Evolutionary conservation across 2,329 filamentous ascomycete genomes (phyloP), one percentile per base, ranked within the genome.

Genomic region (Arachnomyces sp.): DNA sequence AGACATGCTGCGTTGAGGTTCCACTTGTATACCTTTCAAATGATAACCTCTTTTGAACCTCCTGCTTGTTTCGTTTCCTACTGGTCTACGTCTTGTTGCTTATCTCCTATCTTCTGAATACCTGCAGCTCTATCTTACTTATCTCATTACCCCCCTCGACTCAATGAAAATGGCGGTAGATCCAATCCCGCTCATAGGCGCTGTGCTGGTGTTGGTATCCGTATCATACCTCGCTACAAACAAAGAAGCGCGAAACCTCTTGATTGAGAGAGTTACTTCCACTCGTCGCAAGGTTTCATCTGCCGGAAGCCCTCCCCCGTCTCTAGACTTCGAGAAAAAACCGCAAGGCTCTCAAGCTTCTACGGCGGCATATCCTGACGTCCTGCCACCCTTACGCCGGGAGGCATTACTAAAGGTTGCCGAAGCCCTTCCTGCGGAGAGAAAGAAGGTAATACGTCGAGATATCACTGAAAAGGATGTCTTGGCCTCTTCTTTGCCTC

Each of bases 311-410:
- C 72, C 73, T 31, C 71, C 73, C 30, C 65, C 67, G 37, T 75
- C 72, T 2, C 48, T 75, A 7, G 74, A 72, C 1, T 70, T 71
- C 2, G 62, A 65, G n/a, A 71, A 70, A 52, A 62, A 61, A 46
- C 44, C 52, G 20, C n/a, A n/a, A n/a, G n/a, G n/a, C n/a, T n/a
- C n/a, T n/a, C n/a, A n/a, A n/a, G 41, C 45, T 8, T 43, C 55
- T 3, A 43, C 54, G 3, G 46, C 59, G 12, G 57, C 64, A 38
- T 74, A 73, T 55, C 60, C 53, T n/a, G 59, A 67, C 41, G 59
- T 62, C 0, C 69, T 77, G 17, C 77, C 77, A 5, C 75, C 76
- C 2, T 69, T 66, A 36, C 66, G 71, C 32, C 65, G 73, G 38
- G 62, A 69, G 32, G 57, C 60, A 1, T 61, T 78, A 14, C 56